A percentile compares a stretch with the other conserved stretches of the same genome.
phyloP scores from a whole-genome alignment of 257 asterid species.

The Salvia rosmarinus region DNA sequence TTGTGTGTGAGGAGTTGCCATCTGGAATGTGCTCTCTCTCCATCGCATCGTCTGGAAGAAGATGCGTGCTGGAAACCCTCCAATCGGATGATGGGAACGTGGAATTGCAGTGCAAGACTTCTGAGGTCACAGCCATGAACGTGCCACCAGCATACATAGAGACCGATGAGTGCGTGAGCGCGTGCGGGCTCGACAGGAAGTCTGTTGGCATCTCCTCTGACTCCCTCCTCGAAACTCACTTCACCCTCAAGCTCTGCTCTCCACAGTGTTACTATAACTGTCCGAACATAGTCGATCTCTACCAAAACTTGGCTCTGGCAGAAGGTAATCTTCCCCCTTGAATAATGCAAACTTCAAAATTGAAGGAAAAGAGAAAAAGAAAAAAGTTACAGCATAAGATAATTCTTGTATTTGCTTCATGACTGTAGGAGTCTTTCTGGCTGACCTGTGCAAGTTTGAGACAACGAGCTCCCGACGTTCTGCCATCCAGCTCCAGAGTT shows the following conservation, averaged over 20 bases:
- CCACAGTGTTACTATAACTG: conserved; percentile 44
- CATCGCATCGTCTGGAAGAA: conserved; percentile 43
- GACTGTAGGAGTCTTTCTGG: conserved; percentile 45
- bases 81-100: conserved; percentile 16
- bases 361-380: no score
- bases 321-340: conserved; percentile 38
- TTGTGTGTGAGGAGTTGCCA: conserved; percentile 46
- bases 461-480: conserved; percentile 41
- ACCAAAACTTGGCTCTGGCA: conserved; percentile 48
- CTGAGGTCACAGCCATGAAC: conserved; percentile 33
- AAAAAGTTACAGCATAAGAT: not conserved
- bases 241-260: conserved; percentile 43
- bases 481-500: conserved; percentile 48
- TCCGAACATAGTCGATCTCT: conserved; percentile 51
- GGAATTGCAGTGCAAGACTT: conserved; percentile 44
- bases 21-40: conserved; percentile 46
- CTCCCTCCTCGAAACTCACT: conserved; percentile 37
- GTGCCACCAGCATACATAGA: conserved; percentile 39
- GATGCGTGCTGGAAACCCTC: conserved; percentile 42
- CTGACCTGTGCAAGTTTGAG: conserved; percentile 47
- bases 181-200: conserved; percentile 46
- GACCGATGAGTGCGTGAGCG: conserved; percentile 43
- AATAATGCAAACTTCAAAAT: not conserved
- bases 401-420: not conserved
- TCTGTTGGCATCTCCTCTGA: conserved; percentile 49